phyloP scores from a whole-genome alignment of 306 rosid genomes.

The Begonia loranthoides region DNA sequence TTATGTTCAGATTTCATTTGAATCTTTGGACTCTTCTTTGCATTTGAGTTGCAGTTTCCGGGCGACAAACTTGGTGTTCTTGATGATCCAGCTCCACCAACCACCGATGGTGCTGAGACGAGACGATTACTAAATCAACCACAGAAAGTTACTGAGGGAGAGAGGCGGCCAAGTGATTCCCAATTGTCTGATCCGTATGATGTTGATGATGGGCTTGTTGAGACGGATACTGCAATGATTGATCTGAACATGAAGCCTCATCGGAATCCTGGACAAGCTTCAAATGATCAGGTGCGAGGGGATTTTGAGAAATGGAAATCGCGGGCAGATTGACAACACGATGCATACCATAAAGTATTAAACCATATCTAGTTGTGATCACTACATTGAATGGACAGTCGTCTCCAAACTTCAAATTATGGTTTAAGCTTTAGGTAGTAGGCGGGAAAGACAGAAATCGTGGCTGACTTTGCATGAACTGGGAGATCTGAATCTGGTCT shows the following conservation, averaged over 20 bases:
- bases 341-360: too few species aligned
- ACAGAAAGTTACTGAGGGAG: constrained; percentile 22
- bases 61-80: constrained; percentile 55
- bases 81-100: constrained; percentile 33
- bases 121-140: constrained; percentile 19
- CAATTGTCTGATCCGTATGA: constrained; percentile 25
- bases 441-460: too few species aligned
- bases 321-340: too few species aligned
- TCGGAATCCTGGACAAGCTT: constrained; percentile 69
- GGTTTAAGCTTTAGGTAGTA: too few species aligned
- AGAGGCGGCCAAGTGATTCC: constrained; percentile 36
- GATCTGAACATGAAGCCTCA: constrained; percentile 91
- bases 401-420: too few species aligned
- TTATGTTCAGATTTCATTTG: too few species aligned
- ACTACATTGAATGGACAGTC: too few species aligned
- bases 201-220: constrained; percentile 32
- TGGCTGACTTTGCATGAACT: too few species aligned
- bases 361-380: too few species aligned
- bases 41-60: constrained; percentile 53
- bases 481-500: too few species aligned
- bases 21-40: constrained; percentile 4
- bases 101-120: constrained; percentile 32
- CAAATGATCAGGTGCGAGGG: constrained; percentile 62
- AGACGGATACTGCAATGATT: constrained; percentile 66
- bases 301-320: too few species aligned